phyloP scores from a whole-genome alignment of 495 filamentous ascomycete genomes.

The Penicillium verhagenii region DNA sequence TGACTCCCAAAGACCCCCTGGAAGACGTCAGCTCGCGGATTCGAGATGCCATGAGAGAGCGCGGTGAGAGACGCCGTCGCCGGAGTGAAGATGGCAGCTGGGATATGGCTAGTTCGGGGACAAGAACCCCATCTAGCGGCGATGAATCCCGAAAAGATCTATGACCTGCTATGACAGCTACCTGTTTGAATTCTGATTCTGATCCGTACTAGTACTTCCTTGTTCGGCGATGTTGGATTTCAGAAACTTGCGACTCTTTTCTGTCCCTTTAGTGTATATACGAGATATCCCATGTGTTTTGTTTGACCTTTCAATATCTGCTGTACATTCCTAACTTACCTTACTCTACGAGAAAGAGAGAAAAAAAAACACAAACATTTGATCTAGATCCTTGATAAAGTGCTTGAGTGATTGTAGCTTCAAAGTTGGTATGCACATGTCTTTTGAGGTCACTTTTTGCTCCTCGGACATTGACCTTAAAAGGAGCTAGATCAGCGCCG shows the following conservation, averaged over 20 bases:
- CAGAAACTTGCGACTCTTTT: slow-evolving; percentile 20
- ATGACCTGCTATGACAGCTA: slow-evolving; percentile 19
- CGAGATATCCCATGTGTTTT: slow-evolving; percentile 26
- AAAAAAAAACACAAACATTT: not conserved
- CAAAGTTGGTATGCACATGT: too few species aligned
- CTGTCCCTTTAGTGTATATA: slow-evolving; percentile 18
- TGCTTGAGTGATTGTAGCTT: too few species aligned
- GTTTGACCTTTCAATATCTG: not conserved
- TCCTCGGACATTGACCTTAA: not conserved
- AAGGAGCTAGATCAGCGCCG: not conserved
- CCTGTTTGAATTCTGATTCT: slow-evolving; percentile 1
- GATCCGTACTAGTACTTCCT: slow-evolving; percentile 9
- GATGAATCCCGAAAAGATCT: slow-evolving; percentile 45
- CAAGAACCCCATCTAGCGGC: slow-evolving; percentile 41
- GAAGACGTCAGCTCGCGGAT: slow-evolving; percentile 85
- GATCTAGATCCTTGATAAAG: too few species aligned
- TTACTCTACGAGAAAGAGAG: not conserved
- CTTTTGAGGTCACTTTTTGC: too few species aligned
- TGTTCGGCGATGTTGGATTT: slow-evolving; percentile 17
- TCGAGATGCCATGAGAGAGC: slow-evolving; percentile 81
- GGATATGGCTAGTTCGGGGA: slow-evolving; percentile 47
- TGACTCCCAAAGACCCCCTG: slow-evolving; percentile 69
- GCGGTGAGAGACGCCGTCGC: slow-evolving; percentile 69
- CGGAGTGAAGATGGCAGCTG: slow-evolving; percentile 57
- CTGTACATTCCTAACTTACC: not conserved